phyloP scores from a whole-genome alignment of 2,329 filamentous ascomycete genomes.

The Sodiomyces alkalinus region DNA sequence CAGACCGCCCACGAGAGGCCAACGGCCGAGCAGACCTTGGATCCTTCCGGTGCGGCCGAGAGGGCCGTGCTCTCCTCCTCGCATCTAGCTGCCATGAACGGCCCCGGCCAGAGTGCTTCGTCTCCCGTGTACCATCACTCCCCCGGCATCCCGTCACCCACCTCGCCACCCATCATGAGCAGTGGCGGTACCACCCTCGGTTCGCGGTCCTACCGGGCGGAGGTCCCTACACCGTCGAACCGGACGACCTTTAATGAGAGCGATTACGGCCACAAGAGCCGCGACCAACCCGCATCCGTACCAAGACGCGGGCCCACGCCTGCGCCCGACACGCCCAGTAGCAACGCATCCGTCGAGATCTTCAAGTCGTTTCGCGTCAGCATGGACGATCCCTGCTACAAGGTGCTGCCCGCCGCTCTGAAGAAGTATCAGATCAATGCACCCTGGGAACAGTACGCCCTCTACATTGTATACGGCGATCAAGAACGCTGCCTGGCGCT shows the following conservation, averaged over 20 bases:
- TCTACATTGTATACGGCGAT: slow-evolving; percentile 98
- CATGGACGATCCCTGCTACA: slow-evolving; percentile 96
- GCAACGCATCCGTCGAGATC: slow-evolving; percentile 65
- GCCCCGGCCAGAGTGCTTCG: slow-evolving; percentile 34
- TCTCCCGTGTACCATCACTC: slow-evolving; percentile 42
- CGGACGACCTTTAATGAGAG: slow-evolving; percentile 35
- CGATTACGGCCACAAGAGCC: slow-evolving; percentile 12
- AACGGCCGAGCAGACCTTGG: slow-evolving; percentile 47
- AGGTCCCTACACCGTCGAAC: slow-evolving; percentile 34
- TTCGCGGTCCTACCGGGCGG: slow-evolving; percentile 44
- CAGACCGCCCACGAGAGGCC: slow-evolving; percentile 53
- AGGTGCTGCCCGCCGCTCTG: slow-evolving; percentile 85
- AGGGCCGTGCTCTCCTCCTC: slow-evolving; percentile 52
- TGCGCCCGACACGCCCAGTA: slow-evolving; percentile 43
- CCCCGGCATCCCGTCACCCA: slow-evolving; percentile 55
- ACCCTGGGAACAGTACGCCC: slow-evolving; percentile 90
- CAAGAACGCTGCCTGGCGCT: slow-evolving; percentile 86
- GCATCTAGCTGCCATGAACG: slow-evolving; percentile 56
- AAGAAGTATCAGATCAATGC: slow-evolving; percentile 98
- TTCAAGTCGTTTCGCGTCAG: slow-evolving; percentile 98
- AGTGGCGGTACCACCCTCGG: slow-evolving; percentile 39
- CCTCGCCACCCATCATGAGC: slow-evolving; percentile 44
- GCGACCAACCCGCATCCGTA: slow-evolving; percentile 21
- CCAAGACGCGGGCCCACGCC: slow-evolving; percentile 47
- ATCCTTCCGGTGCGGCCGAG: slow-evolving; percentile 54